Percentiles rank a stretch among this genome's conserved stretches.
phyloP scores from a whole-genome alignment of 108 stramenopile genomes.

The Aurantiochytrium sp. region DNA sequence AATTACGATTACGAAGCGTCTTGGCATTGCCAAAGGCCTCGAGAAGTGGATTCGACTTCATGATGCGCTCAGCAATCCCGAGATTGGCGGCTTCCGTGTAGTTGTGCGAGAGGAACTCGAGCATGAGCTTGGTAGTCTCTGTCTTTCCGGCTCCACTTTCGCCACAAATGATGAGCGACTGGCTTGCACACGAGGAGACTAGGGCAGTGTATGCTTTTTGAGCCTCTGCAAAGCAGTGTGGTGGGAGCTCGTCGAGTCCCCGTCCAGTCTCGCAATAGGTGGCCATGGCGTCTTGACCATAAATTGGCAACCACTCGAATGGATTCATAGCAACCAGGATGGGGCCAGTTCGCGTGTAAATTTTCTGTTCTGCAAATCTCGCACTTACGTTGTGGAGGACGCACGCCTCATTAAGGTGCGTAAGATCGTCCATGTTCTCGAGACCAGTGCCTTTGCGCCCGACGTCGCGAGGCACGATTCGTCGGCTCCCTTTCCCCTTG shows the following conservation, averaged over 20 bases:
- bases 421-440: constrained; percentile 47
- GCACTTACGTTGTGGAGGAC: constrained; percentile 31
- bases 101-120: not conserved
- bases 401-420: constrained; percentile 50
- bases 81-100: not conserved
- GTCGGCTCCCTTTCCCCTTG: not conserved
- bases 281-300: constrained; percentile 44
- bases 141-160: constrained; percentile 33
- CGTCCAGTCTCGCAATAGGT: constrained; percentile 41
- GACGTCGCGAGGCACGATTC: not conserved
- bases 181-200: constrained; percentile 48
- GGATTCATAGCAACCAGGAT: constrained; percentile 44
- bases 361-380: constrained; percentile 31
- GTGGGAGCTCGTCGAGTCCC: constrained; percentile 51
- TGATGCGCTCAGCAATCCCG: not conserved
- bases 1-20: constrained; percentile 23
- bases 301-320: constrained; percentile 37
- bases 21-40: constrained; percentile 35
- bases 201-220: constrained; percentile 77
- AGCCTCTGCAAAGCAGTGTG: constrained; percentile 89
- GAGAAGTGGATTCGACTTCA: constrained; percentile 22
- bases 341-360: constrained; percentile 45
- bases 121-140: constrained; percentile 25
- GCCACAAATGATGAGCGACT: constrained; percentile 35
- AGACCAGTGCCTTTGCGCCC: not conserved